A percentile compares a stretch with the other conserved stretches of the same genome.
phyloP scores from a whole-genome alignment of 2,329 filamentous ascomycete genomes.

The Paracoccidioides brasiliensis region DNA sequence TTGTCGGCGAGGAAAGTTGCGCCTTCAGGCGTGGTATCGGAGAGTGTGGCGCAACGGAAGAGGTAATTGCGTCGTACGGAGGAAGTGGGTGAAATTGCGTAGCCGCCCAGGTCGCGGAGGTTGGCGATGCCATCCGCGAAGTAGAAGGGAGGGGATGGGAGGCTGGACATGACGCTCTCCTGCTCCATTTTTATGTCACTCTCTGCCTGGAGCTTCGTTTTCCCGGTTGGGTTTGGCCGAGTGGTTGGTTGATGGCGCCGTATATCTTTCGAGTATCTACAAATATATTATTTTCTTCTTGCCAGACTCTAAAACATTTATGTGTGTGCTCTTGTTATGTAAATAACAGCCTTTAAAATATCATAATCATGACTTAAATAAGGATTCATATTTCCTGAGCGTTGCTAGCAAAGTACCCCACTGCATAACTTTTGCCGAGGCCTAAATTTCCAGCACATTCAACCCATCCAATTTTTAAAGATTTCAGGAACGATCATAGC shows the following conservation, averaged over 20 bases:
- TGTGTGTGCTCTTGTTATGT: neutral
- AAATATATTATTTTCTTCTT: neutral
- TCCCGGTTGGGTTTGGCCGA: neutral
- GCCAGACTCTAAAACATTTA: neutral
- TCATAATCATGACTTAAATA: neutral
- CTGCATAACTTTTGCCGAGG: neutral
- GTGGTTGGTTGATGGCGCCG: neutral
- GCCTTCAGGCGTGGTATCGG: constrained; percentile 42
- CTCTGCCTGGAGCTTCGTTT: neutral
- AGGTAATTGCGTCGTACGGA: constrained; percentile 42
- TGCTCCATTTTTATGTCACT: neutral
- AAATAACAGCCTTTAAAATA: neutral
- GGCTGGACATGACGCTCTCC: constrained; percentile 1
- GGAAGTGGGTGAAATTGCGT: constrained; percentile 30
- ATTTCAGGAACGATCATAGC: too few species aligned
- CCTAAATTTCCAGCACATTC: neutral
- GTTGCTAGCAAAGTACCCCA: neutral
- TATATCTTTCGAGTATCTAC: neutral
- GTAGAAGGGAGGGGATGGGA: constrained; percentile 12
- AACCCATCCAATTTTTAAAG: too few species aligned
- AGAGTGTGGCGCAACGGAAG: constrained; percentile 59
- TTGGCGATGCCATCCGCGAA: constrained; percentile 47
- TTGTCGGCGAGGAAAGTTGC: constrained; percentile 35
- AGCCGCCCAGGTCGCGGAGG: constrained; percentile 55
- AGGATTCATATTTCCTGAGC: neutral